Conservation (phyloP, 2,329 filamentous ascomycete species). For the Venturiaceae sp. region DNA sequence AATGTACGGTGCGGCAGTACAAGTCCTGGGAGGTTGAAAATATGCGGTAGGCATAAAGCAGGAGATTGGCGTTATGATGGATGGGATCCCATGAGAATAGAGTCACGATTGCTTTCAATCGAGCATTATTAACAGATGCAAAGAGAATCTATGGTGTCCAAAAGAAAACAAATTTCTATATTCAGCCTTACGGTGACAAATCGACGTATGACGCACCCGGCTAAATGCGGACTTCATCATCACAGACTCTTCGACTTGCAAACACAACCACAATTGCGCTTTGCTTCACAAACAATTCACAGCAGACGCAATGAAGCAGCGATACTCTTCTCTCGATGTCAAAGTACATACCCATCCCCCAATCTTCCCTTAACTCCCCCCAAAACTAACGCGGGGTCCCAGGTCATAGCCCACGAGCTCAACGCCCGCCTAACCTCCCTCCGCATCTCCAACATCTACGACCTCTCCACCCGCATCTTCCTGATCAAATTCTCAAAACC, state of each 20-base stretch:
- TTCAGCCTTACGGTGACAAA: not conserved
- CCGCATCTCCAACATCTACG: conserved; percentile 88
- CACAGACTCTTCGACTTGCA: too few relatives aligned
- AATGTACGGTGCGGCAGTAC: too few relatives aligned
- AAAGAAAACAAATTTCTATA: too few relatives aligned
- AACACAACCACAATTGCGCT: too few relatives aligned
- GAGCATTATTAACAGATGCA: too few relatives aligned
- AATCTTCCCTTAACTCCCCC: too few relatives aligned
- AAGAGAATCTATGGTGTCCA: too few relatives aligned
- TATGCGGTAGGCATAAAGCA: not conserved
- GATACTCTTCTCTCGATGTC: conserved; percentile 71
- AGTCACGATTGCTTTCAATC: too few relatives aligned
- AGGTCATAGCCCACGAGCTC: conserved; percentile 94
- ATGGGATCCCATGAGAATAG: not conserved
- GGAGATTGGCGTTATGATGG: not conserved
- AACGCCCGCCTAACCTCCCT: conserved; percentile 64
- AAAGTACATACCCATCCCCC: conserved; percentile 37
- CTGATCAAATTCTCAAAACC: conserved; percentile 92
- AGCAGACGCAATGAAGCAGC: conserved; percentile 63
- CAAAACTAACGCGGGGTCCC: conserved; percentile 7
- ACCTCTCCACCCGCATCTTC: conserved; percentile 84
- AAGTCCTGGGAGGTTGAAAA: not conserved
- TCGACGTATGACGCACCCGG: not conserved
- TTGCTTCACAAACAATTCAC: not conserved
- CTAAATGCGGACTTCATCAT: not conserved